phyloP scores from a whole-genome alignment of 2,329 filamentous ascomycete species.

The Ophiostoma pallidulum region DNA sequence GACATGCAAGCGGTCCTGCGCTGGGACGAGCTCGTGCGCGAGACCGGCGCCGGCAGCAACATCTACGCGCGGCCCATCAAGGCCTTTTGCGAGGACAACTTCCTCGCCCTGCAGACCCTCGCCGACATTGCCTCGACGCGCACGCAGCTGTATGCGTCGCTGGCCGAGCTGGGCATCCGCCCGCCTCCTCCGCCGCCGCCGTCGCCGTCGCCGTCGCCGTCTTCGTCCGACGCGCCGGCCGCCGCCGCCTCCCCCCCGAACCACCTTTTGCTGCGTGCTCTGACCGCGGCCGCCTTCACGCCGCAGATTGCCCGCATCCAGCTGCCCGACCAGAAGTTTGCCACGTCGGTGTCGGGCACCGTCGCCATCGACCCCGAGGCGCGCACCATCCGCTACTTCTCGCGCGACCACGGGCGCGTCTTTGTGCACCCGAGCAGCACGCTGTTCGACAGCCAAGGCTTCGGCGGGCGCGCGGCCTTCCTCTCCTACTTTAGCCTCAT shows the following conservation, averaged over 20 bases:
- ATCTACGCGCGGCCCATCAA: constrained; percentile 54
- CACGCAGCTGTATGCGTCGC: constrained; percentile 73
- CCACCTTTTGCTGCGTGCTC: constrained; percentile 51
- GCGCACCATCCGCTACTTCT: constrained; percentile 84
- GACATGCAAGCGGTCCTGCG: constrained; percentile 76
- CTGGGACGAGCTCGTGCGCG: constrained; percentile 61
- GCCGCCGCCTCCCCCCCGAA: constrained; percentile 18
- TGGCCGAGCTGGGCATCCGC: constrained; percentile 79
- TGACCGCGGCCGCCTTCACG: constrained; percentile 64
- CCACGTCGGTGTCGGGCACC: constrained; percentile 73
- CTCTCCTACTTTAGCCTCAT: constrained; percentile 89
- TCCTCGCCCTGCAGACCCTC: constrained; percentile 73
- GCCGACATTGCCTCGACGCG: constrained; percentile 82
- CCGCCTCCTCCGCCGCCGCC: constrained; percentile 27
- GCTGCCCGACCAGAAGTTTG: constrained; percentile 93
- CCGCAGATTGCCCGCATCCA: constrained; percentile 89
- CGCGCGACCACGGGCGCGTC: constrained; percentile 72
- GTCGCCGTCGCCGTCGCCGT: constrained; percentile 20
- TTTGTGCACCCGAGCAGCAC: constrained; percentile 89
- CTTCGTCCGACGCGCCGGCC: too few relatives aligned
- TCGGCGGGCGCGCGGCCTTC: constrained; percentile 65
- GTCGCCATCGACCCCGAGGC: constrained; percentile 92
- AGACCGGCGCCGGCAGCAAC: constrained; percentile 21
- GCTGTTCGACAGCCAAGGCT: constrained; percentile 73
- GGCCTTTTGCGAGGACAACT: constrained; percentile 75